Evolutionary conservation across 352 stramenopile species (phyloP).

Genomic region (Phytophthora syringae): DNA sequence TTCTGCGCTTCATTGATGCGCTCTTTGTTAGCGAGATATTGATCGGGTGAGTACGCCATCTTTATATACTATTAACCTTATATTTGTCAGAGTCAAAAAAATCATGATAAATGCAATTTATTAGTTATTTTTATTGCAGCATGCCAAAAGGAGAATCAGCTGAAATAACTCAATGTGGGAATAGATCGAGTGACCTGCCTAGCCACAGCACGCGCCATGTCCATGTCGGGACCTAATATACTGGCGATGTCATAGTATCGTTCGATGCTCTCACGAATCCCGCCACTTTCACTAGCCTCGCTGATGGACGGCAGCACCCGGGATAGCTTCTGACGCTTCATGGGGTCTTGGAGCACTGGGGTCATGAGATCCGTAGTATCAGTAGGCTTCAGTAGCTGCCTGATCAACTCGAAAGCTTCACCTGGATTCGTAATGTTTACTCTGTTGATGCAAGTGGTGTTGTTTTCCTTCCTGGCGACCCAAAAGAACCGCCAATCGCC

Average conservation of each 20-base stretch:
- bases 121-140: slow-evolving; percentile 8
- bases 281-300: background rate
- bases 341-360: slow-evolving; percentile 24
- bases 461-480: slow-evolving; percentile 39
- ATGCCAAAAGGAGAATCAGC: slow-evolving; percentile 6
- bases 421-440: slow-evolving; percentile 26
- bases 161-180: slow-evolving; percentile 22
- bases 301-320: slow-evolving; percentile 24
- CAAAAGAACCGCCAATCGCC: slow-evolving; percentile 60
- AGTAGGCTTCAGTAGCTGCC: slow-evolving; percentile 23
- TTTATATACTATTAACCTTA: no score
- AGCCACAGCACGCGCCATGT: slow-evolving; percentile 36
- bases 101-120: slow-evolving; percentile 2
- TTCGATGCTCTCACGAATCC: slow-evolving; percentile 30
- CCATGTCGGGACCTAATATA: slow-evolving; percentile 33
- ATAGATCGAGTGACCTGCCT: slow-evolving; percentile 20
- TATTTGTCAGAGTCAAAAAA: slow-evolving; percentile 1
- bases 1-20: no score
- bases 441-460: slow-evolving; percentile 28
- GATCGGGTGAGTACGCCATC: no score
- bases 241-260: slow-evolving; percentile 44
- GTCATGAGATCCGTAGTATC: slow-evolving; percentile 7
- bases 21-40: no score
- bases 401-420: slow-evolving; percentile 39
- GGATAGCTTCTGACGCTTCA: slow-evolving; percentile 42